These are phyloP conservation scores for Tilletia walkeri DNA, from an alignment of 1,284 basidiomycete genomes.

Conservation along the genomic window DNA sequence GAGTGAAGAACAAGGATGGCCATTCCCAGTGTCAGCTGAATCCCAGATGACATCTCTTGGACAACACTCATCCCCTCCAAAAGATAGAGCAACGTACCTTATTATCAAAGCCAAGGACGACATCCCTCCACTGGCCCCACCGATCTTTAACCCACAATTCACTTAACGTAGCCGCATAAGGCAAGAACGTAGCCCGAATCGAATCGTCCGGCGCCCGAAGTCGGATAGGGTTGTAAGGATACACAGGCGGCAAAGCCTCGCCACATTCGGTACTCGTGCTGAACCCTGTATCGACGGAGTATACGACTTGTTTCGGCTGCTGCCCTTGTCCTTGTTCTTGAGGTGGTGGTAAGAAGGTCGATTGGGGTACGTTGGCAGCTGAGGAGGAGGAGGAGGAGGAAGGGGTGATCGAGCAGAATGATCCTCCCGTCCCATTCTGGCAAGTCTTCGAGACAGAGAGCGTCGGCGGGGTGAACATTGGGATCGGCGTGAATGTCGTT, in stretches of 20 bases:
- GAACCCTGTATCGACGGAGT: slow-evolving; percentile 7
- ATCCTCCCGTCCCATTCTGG: too few relatives aligned
- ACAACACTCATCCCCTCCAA: too few relatives aligned
- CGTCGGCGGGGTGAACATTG: neutral
- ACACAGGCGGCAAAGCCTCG: slow-evolving; percentile 32
- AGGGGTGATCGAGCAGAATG: too few relatives aligned
- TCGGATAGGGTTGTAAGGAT: slow-evolving; percentile 43
- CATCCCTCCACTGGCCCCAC: slow-evolving; percentile 38
- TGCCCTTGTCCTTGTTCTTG: too few relatives aligned
- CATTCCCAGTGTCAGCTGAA: too few relatives aligned
- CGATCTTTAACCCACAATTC: slow-evolving; percentile 51
- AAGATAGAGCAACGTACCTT: slow-evolving; percentile 11
- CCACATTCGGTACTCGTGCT: slow-evolving; percentile 21
- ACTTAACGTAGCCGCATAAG: slow-evolving; percentile 41
- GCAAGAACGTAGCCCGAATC: slow-evolving; percentile 41
- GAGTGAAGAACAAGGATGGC: neutral
- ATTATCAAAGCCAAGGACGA: slow-evolving; percentile 49
- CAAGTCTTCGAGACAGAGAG: neutral
- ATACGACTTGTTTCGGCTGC: neutral
- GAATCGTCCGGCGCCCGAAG: slow-evolving; percentile 44
- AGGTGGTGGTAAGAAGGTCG: too few relatives aligned
- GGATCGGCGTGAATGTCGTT: neutral
- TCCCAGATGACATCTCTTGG: too few relatives aligned
- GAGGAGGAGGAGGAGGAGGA: neutral
- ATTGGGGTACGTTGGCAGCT: neutral